Base-by-base conservation (phyloP, 1,139 yeast species). In the Magnusiomyces magnusii region DNA sequence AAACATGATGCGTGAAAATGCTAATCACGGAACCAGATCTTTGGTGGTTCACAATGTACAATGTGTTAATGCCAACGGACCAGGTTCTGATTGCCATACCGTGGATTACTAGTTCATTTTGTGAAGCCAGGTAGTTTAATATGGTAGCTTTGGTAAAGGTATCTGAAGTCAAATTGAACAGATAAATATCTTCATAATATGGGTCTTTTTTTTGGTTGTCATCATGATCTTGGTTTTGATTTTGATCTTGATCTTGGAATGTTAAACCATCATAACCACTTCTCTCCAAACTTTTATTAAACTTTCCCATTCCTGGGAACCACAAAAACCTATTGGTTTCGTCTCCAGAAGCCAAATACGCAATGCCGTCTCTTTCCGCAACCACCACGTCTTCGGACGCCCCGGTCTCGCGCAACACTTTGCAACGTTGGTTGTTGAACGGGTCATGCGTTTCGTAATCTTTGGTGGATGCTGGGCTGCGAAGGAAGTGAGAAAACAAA, bases 31-130 rank as follows among this genome's bases (percentile, higher is more conserved):
- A 56, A 19, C 59, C 57, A 19, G 44, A 49, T 13, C 61, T 57
- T 54, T 63, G 59, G 58, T 64, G 66, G 57, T 64, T 64, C 21
- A 62, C 61, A 25, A 61, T 54, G 55, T 56, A 61, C 31, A 63
- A 39, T 23, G 39, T 58, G 55, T 56, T 34, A 27, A 39, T 49
- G 24, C 56, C 55, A 47, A 42, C 56, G 54, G 50, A 52, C 57
- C 39, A 24, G 36, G 54, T 39, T 7, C 51, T 23, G 36, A 64
- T 36, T 47, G 55, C 55, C 36, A 62, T 51, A 17, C 66, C 66
- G 51, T 64, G 66, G 31, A 58, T 25, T 17, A 64, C 63, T 39
- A 55, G 59, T 23, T 60, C 63, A 13, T 31, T 31, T 13, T 51
- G 51, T 2, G 57, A 55, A 0, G 57, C 55, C n/a, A n/a, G n/a